Evolutionary conservation across 2,329 filamentous ascomycete species (phyloP).

Genomic region (Septoria linicola): DNA sequence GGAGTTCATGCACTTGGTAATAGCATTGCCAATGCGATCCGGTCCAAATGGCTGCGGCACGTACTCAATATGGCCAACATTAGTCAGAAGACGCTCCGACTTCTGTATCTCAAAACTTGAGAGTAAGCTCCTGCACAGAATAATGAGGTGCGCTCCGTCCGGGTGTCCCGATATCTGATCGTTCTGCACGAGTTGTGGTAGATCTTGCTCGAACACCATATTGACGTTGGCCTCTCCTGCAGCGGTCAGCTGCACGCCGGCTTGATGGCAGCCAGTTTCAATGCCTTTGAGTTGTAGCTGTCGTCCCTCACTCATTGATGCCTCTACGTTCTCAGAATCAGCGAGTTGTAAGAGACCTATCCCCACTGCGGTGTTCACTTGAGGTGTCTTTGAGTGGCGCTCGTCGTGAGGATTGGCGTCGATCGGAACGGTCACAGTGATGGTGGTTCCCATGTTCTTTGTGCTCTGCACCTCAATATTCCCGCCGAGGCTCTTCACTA

Average conservation of each 20-base stretch:
- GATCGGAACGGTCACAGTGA: conserved; percentile 10
- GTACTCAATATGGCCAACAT: conserved; percentile 8
- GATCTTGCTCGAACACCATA: conserved; percentile 5
- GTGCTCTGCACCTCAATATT: conserved; percentile 34
- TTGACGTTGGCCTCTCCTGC: background rate
- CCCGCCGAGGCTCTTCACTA: conserved; percentile 33
- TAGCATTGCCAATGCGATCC: conserved; percentile 4
- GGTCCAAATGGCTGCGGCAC: conserved; percentile 14
- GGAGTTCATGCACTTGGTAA: conserved; percentile 13
- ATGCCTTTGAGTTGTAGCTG: conserved; percentile 2
- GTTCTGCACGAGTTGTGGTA: background rate
- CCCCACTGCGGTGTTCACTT: background rate
- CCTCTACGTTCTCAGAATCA: background rate
- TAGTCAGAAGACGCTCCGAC: background rate
- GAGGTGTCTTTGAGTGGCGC: background rate
- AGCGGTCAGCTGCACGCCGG: background rate
- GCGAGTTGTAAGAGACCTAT: background rate
- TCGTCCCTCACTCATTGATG: background rate
- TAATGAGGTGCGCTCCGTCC: background rate
- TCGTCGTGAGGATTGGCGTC: background rate
- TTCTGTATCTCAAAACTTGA: background rate
- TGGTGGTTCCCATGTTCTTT: conserved; percentile 29
- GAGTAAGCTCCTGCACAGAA: conserved; percentile 1
- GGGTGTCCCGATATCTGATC: background rate
- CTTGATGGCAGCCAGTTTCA: background rate